Conservation (phyloP, 164 flowering plant genomes). For the Berberis vulgaris region DNA sequence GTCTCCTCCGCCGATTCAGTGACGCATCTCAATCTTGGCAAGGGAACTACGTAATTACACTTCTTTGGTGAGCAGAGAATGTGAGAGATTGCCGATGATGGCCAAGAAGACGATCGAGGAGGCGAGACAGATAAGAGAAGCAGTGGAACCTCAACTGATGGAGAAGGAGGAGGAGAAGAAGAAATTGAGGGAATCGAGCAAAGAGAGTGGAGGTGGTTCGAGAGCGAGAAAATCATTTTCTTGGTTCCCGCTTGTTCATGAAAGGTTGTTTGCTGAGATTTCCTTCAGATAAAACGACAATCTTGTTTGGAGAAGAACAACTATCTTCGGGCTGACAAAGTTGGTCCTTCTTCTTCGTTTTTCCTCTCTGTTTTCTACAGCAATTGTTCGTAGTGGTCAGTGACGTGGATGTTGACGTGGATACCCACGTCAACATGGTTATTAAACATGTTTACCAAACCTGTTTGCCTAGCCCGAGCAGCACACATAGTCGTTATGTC, state of each 20-base stretch:
- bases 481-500: too few relatives aligned
- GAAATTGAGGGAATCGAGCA: neutral
- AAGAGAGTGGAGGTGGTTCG: neutral
- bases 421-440: too few relatives aligned
- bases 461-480: too few relatives aligned
- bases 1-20: conserved; percentile 33
- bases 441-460: too few relatives aligned
- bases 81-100: neutral
- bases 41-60: conserved; percentile 7
- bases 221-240: neutral
- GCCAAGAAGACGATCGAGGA: neutral
- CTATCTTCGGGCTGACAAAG: too few relatives aligned
- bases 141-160: conserved; percentile 2
- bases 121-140: neutral
- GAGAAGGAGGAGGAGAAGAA: neutral
- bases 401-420: too few relatives aligned
- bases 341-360: too few relatives aligned
- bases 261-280: neutral
- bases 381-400: too few relatives aligned
- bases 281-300: too few relatives aligned
- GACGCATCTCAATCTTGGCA: conserved; percentile 14
- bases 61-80: neutral
- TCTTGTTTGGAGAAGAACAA: too few relatives aligned
- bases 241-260: neutral
- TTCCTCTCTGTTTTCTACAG: too few relatives aligned